Evolutionary conservation across 257 asterid genomes (phyloP).

Genomic region (Solanum appendiculatum): DNA sequence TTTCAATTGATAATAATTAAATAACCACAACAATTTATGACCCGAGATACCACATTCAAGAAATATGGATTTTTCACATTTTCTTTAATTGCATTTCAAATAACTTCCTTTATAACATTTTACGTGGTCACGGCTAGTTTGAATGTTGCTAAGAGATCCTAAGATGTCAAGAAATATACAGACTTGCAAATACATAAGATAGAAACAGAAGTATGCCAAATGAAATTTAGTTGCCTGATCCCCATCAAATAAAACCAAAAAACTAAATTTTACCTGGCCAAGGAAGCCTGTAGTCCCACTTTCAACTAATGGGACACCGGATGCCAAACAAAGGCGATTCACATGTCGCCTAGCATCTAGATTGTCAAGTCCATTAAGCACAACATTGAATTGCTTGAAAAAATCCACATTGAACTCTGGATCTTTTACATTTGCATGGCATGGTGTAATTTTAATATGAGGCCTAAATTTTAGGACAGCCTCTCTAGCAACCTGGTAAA

Average conservation of each 20-base stretch:
- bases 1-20: neutral
- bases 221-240: neutral
- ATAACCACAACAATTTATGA: neutral
- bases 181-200: neutral
- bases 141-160: neutral
- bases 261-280: constrained; percentile 62
- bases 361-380: constrained; percentile 94
- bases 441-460: constrained; percentile 66
- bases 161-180: neutral
- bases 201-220: neutral
- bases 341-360: constrained; percentile 98
- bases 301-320: constrained; percentile 89
- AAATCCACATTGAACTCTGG: constrained; percentile 90
- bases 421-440: constrained; percentile 91
- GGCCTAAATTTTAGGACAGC: constrained; percentile 94
- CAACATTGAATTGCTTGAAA: constrained; percentile 79
- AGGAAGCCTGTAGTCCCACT: constrained; percentile 99
- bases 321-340: constrained; percentile 96
- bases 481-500: constrained; percentile 89
- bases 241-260: neutral
- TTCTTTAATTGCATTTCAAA: neutral
- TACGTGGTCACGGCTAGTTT: neutral
- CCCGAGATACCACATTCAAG: neutral
- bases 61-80: neutral
- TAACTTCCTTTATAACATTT: neutral